Evolutionary conservation across 768 basidiomycete species (phyloP).

Genomic region (Heimioporus sp.): DNA sequence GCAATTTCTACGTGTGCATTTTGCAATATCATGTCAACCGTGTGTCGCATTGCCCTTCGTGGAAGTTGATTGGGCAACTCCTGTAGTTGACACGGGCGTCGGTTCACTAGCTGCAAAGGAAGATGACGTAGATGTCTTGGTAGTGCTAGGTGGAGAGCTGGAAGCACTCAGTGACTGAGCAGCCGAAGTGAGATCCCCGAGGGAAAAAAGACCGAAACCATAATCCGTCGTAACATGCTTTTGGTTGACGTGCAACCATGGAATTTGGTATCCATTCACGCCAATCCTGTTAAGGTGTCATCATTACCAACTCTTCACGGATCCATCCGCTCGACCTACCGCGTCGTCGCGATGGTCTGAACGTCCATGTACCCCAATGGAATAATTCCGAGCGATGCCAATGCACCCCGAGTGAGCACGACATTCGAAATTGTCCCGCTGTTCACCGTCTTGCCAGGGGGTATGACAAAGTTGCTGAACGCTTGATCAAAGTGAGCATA

Average conservation of each 20-base stretch:
- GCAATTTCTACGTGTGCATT: too few relatives aligned
- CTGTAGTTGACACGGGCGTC: neutral
- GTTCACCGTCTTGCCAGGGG: constrained; percentile 56
- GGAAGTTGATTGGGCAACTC: neutral
- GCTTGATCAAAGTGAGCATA: constrained; percentile 59
- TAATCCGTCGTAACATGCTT: constrained; percentile 52
- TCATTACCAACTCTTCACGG: neutral
- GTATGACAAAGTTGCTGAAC: constrained; percentile 55
- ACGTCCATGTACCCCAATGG: constrained; percentile 55
- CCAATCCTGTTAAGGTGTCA: constrained; percentile 36
- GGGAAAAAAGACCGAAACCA: constrained; percentile 13
- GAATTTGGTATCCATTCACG: constrained; percentile 55
- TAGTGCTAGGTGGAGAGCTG: neutral
- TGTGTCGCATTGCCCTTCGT: neutral
- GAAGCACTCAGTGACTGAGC: constrained; percentile 12
- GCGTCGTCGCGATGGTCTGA: constrained; percentile 43
- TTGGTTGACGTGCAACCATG: constrained; percentile 64
- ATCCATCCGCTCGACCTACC: constrained; percentile 21
- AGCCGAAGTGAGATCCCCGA: constrained; percentile 17
- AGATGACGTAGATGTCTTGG: neutral
- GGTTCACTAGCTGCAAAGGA: neutral
- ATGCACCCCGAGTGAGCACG: constrained; percentile 55
- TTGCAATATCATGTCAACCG: too few relatives aligned
- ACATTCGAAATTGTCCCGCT: constrained; percentile 60
- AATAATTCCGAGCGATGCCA: constrained; percentile 55